A percentile compares a stretch with the other conserved stretches of the same genome.
Conservation (phyloP, 768 basidiomycete genomes). For the Boletellus ananas region DNA sequence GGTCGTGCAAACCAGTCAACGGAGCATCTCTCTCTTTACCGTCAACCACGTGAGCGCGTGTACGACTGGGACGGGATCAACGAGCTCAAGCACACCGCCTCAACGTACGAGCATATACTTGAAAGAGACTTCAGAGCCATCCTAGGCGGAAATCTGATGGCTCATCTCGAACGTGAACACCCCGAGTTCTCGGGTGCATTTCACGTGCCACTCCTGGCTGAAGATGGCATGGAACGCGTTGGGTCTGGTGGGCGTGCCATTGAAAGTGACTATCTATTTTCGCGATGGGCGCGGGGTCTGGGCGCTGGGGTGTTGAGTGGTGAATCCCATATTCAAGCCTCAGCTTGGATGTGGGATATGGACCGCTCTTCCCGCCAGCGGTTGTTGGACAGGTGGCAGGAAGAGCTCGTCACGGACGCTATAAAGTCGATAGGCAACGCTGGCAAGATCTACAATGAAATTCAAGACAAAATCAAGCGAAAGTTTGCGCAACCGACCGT, state of each 20-base stretch:
- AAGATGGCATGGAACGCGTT: slow-evolving; percentile 46
- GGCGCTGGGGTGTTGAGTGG: slow-evolving; percentile 42
- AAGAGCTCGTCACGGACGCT: slow-evolving; percentile 31
- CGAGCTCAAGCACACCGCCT: slow-evolving; percentile 28
- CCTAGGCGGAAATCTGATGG: slow-evolving; percentile 26
- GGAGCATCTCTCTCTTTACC: slow-evolving; percentile 41
- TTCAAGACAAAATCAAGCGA: slow-evolving; percentile 30
- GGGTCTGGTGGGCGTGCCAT: slow-evolving; percentile 40
- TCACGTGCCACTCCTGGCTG: slow-evolving; percentile 31
- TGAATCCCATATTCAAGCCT: slow-evolving; percentile 21
- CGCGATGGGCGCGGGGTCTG: slow-evolving; percentile 42
- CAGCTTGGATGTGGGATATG: slow-evolving; percentile 40
- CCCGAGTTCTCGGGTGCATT: slow-evolving; percentile 44
- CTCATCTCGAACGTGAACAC: slow-evolving; percentile 46
- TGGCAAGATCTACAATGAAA: slow-evolving; percentile 36
- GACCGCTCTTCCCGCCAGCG: slow-evolving; percentile 23
- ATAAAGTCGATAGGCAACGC: slow-evolving; percentile 29
- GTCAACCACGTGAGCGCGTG: not conserved
- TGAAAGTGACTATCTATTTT: slow-evolving; percentile 39
- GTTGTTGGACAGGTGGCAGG: slow-evolving; percentile 32
- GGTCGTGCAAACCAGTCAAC: slow-evolving; percentile 50
- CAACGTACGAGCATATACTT: slow-evolving; percentile 32
- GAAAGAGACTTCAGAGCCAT: slow-evolving; percentile 17
- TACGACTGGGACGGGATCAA: slow-evolving; percentile 9
- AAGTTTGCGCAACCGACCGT: slow-evolving; percentile 33